Conservation (phyloP, 495 filamentous ascomycete genomes). For the Stereocaulon alpinum region DNA sequence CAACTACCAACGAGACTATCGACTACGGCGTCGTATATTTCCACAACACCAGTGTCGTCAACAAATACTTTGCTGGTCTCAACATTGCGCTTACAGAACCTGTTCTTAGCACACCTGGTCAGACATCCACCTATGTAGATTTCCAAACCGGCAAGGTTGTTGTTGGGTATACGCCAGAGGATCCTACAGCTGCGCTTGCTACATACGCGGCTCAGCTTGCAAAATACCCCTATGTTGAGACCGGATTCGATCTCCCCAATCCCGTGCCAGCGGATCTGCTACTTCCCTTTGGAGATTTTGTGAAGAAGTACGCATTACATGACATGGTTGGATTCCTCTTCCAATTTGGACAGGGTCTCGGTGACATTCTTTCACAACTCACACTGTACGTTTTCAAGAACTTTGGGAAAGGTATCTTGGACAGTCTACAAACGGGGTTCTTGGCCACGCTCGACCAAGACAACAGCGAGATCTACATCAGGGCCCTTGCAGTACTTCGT, state of each 20-base stretch:
- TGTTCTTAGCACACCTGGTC: not conserved
- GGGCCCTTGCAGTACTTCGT: constrained; percentile 26
- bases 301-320: constrained; percentile 31
- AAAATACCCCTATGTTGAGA: constrained; percentile 33
- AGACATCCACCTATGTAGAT: constrained; percentile 13
- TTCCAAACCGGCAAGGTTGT: constrained; percentile 23
- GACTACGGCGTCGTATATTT: constrained; percentile 38
- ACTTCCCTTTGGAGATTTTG: constrained; percentile 34
- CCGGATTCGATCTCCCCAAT: constrained; percentile 34
- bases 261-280: constrained; percentile 34
- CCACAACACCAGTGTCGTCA: constrained; percentile 29
- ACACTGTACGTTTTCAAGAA: constrained; percentile 28
- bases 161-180: constrained; percentile 17
- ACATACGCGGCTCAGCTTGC: constrained; percentile 26
- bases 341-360: constrained; percentile 29
- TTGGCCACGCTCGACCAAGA: constrained; percentile 28
- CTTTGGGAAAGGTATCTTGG: not conserved
- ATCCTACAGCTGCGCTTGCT: constrained; percentile 17
- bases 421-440: constrained; percentile 20
- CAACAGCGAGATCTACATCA: constrained; percentile 35
- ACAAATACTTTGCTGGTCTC: constrained; percentile 32
- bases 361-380: constrained; percentile 28
- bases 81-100: constrained; percentile 20
- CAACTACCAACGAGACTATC: constrained; percentile 30
- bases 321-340: constrained; percentile 25